Evolutionary conservation across 2,329 filamentous ascomycete genomes (phyloP).

Genomic region (Xylaria sp.): DNA sequence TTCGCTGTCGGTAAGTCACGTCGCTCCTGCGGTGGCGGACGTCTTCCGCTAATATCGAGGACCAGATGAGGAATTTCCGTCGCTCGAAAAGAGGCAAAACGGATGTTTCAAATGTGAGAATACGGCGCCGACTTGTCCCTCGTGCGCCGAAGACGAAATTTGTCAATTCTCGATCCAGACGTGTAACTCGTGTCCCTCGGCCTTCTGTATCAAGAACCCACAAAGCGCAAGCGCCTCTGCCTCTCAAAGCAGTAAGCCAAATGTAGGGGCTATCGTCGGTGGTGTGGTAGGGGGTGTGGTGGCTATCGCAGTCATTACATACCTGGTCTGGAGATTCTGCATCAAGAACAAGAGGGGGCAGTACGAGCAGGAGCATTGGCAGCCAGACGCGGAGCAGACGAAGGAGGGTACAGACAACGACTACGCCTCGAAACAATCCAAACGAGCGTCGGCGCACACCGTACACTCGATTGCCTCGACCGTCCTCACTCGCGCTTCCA

Average conservation of each 20-base stretch:
- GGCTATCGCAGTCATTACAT: constrained; percentile 74
- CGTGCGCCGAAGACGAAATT: constrained; percentile 44
- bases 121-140: constrained; percentile 47
- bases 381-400: constrained; percentile 55
- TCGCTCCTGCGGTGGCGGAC: neutral
- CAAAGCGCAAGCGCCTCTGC: constrained; percentile 8
- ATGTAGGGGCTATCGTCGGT: constrained; percentile 84
- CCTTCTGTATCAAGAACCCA: constrained; percentile 47
- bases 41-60: constrained; percentile 16
- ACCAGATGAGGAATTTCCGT: constrained; percentile 29
- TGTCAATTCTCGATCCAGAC: constrained; percentile 49
- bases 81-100: constrained; percentile 45
- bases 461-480: constrained; percentile 92
- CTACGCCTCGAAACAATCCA: constrained; percentile 53
- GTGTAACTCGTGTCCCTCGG: constrained; percentile 51
- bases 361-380: constrained; percentile 62
- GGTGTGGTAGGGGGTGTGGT: constrained; percentile 84
- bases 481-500: constrained; percentile 91
- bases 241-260: constrained; percentile 53
- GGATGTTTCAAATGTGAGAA: constrained; percentile 52
- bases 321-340: constrained; percentile 84
- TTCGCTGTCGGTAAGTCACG: constrained; percentile 32
- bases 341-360: constrained; percentile 75
- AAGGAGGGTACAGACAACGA: constrained; percentile 40
- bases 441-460: constrained; percentile 80